Base-by-base conservation (phyloP, 2,329 filamentous ascomycete genomes). In the Teratosphaeria epicoccoides region DNA sequence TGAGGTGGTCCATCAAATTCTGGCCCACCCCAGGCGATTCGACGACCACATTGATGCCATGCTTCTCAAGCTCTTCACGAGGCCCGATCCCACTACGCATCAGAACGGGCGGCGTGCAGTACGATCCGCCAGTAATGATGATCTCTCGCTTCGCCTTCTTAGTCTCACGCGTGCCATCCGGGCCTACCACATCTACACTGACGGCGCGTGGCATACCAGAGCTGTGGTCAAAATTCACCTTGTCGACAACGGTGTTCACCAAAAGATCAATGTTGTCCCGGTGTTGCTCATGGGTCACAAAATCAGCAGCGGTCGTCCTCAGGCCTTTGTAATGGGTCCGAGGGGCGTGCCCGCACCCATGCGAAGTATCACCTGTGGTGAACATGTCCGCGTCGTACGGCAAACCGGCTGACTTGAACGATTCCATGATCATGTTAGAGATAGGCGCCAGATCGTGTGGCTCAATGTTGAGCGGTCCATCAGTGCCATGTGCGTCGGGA, bases 211-310 rank as follows among this genome's bases (percentile, higher is more conserved):
- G 73, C 54, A 74, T 72, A 2, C 71, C 66, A 49, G 77, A 76
- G n/a, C 70, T 63, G n/a, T 76, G 81, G 33, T 85, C 82, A 57
- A 83, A 85, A 33, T 72, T 71, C 65, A 88, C 68, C 65, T 82
- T 83, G 49, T 84, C 83, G 55, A 80, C 85, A 46, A 86, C 70
- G 33, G 76, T 80, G 68, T 85, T 84, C 2, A 76, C 71, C 46
- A 73, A 70, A 49, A 83, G 70, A 52, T 81, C 77, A 1, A 83
- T 40, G 33, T 40, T 40, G 33, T 40, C 33, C 33, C 33, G 33
- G 20, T 20, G 33, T 17, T 40, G 33, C 33, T 40, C 33, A 20
- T 40, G 17, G n/a, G 33, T 40, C 33, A 40, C 33, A 9, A 40
- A 40, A 17, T 40, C 33, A 17, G 33, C 33, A 17, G 33, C 33